These are phyloP conservation scores for Pythium apleroticum DNA, from an alignment of 352 stramenopile genomes.

Conservation along the genomic window DNA sequence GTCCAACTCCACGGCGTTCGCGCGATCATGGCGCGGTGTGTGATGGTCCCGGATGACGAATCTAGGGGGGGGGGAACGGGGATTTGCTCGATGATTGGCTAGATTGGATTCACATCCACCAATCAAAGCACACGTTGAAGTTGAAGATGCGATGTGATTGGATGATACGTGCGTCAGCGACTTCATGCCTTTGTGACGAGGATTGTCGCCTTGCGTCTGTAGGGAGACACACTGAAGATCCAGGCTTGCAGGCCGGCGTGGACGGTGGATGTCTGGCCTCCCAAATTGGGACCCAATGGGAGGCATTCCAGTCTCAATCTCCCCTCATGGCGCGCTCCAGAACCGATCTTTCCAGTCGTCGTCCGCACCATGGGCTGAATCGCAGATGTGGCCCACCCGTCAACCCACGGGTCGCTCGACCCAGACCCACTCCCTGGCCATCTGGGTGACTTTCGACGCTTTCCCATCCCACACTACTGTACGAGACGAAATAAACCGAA, in stretches of 20 bases:
- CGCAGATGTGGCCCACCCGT: not conserved
- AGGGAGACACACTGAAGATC: not conserved
- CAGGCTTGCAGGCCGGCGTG: no score
- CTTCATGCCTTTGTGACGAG: slow-evolving; percentile 11
- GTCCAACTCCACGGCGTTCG: not conserved
- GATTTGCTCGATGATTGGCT: slow-evolving; percentile 13
- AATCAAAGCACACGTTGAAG: slow-evolving; percentile 28
- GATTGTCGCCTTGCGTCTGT: not conserved
- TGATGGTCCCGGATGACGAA: slow-evolving; percentile 15
- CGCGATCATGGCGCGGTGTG: not conserved
- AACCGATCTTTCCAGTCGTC: not conserved
- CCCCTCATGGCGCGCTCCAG: not conserved
- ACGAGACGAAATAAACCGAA: not conserved
- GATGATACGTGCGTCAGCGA: slow-evolving; percentile 21
- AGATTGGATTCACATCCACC: not conserved
- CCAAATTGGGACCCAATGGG: no score
- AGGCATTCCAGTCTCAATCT: not conserved
- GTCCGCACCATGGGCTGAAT: not conserved
- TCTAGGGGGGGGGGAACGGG: slow-evolving; percentile 2
- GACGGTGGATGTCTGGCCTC: not conserved
- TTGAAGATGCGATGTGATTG: slow-evolving; percentile 25
- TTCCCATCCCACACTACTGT: not conserved
- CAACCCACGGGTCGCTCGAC: not conserved
- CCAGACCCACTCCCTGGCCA: not conserved
- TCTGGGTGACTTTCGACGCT: not conserved